Conservation (phyloP, 2,329 filamentous ascomycete species). For the Colletotrichum sp. region DNA sequence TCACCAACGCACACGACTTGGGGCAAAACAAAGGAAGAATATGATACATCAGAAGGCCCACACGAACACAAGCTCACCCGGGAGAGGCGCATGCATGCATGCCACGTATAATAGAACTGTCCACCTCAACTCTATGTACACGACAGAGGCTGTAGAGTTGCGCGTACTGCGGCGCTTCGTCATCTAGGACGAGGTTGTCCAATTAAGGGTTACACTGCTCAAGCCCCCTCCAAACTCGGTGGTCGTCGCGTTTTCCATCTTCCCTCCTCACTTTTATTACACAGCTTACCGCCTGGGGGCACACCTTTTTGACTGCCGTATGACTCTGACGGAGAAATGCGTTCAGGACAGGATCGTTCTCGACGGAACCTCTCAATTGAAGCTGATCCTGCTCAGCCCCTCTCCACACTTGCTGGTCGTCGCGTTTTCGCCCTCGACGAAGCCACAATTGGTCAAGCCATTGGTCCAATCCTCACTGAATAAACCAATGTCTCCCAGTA, state of each 20-base stretch:
- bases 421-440: not conserved
- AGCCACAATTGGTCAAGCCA: not conserved
- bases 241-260: not conserved
- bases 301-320: no score
- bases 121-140: no score
- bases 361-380: not conserved
- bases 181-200: not conserved
- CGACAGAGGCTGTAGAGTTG: not conserved
- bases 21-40: fast-evolving
- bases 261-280: no score
- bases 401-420: not conserved
- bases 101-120: fast-evolving
- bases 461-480: no score
- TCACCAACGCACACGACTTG: no score
- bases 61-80: no score
- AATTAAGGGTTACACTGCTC: not conserved
- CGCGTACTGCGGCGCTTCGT: not conserved
- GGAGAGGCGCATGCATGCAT: no score
- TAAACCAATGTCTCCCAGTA: no score
- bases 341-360: no score
- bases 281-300: fast-evolving
- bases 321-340: no score
- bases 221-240: not conserved
- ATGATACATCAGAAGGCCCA: fast-evolving
- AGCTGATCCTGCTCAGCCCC: not conserved